Evolutionary conservation across 805 yeast species (phyloP).

Genomic region (Pichia kluyveri): DNA sequence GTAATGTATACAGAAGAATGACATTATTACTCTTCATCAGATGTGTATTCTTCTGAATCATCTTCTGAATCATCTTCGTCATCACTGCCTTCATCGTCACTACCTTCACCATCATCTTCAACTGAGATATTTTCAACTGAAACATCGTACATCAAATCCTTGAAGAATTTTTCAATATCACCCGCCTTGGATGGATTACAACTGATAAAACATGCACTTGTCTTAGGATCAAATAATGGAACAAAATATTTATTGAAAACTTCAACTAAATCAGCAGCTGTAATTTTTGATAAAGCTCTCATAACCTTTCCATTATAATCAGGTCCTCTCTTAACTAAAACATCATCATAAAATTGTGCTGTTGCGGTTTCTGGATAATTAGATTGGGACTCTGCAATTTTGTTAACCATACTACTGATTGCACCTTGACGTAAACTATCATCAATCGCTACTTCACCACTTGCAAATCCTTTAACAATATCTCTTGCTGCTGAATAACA

Average conservation of each 20-base stretch:
- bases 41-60: slow-evolving; percentile 6
- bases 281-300: slow-evolving; percentile 40
- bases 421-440: slow-evolving; percentile 59
- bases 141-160: slow-evolving; percentile 48
- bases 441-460: slow-evolving; percentile 49
- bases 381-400: slow-evolving; percentile 60
- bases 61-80: slow-evolving; percentile 13
- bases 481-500: slow-evolving; percentile 51
- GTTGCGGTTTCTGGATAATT: slow-evolving; percentile 58
- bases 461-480: slow-evolving; percentile 52
- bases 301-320: slow-evolving; percentile 48
- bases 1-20: too few species aligned
- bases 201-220: slow-evolving; percentile 57
- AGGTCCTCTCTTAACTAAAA: slow-evolving; percentile 64
- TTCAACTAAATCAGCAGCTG: slow-evolving; percentile 41
- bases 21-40: slow-evolving; percentile 1
- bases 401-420: slow-evolving; percentile 63
- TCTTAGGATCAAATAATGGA: slow-evolving; percentile 50
- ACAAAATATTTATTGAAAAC: slow-evolving; percentile 50
- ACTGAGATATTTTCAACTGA: slow-evolving; percentile 41
- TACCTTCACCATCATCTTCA: slow-evolving; percentile 20
- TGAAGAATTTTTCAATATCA: slow-evolving; percentile 38
- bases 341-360: slow-evolving; percentile 55
- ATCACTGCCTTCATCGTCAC: slow-evolving; percentile 23
- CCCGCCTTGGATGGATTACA: slow-evolving; percentile 61